These are phyloP conservation scores for Pleurotus ostreatus DNA, from an alignment of 768 basidiomycete genomes.

Conservation along the genomic window DNA sequence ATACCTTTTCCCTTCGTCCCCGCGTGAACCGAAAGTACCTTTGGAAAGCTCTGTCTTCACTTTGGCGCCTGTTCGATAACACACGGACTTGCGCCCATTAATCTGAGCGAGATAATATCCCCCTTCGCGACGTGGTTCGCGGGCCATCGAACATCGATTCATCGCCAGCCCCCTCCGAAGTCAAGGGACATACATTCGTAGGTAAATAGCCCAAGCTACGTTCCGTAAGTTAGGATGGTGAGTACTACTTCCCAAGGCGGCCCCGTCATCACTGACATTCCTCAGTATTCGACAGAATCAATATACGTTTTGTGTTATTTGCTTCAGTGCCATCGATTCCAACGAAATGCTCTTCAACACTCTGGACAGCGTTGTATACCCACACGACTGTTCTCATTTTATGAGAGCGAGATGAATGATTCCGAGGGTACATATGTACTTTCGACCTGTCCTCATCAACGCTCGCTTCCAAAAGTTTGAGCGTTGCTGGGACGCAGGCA, in stretches of 20 bases:
- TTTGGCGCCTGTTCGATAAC: slow-evolving; percentile 72
- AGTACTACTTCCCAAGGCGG: too few species aligned
- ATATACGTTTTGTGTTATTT: too few species aligned
- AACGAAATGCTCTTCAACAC: slow-evolving; percentile 79
- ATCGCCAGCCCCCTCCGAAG: too few species aligned
- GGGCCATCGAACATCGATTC: too few species aligned
- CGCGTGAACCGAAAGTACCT: background rate
- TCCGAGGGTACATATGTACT: background rate
- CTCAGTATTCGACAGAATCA: too few species aligned
- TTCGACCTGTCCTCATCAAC: background rate
- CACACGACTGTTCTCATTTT: slow-evolving; percentile 95
- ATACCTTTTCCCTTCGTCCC: background rate
- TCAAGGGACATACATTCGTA: too few species aligned
- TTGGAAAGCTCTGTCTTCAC: slow-evolving; percentile 59
- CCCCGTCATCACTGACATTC: too few species aligned
- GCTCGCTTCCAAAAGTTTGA: background rate
- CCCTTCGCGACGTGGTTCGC: too few species aligned
- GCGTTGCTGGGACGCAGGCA: background rate
- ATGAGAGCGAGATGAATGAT: slow-evolving; percentile 70
- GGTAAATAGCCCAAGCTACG: too few species aligned
- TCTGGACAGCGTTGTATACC: slow-evolving; percentile 76
- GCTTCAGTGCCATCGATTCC: too few species aligned
- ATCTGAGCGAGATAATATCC: slow-evolving; percentile 63
- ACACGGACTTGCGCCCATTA: slow-evolving; percentile 80
- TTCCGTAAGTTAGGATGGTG: too few species aligned